Conservation (phyloP, 768 basidiomycete species). For the Amanita exitialis region DNA sequence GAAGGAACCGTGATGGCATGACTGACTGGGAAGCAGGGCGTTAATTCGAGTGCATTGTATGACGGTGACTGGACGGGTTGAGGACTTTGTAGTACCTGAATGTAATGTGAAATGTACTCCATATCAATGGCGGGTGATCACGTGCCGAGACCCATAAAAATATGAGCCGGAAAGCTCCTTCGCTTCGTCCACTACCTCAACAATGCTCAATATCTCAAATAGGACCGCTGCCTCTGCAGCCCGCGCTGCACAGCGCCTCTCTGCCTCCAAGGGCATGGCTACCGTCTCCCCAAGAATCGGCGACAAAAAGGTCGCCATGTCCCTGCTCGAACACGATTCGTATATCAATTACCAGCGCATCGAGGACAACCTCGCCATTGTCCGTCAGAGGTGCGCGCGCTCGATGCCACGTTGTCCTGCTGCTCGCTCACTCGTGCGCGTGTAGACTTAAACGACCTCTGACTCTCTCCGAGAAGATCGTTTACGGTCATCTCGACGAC, state of each 20-base stretch:
- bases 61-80: slow-evolving; percentile 23
- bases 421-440: neutral
- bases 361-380: slow-evolving; percentile 89
- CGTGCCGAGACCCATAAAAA: slow-evolving; percentile 30
- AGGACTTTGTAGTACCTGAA: neutral
- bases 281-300: slow-evolving; percentile 75
- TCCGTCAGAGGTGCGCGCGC: slow-evolving; percentile 63
- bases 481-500: slow-evolving; percentile 97
- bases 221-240: slow-evolving; percentile 44
- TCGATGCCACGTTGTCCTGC: neutral
- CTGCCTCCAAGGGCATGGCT: slow-evolving; percentile 56
- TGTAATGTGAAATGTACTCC: neutral
- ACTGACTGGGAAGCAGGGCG: slow-evolving; percentile 18
- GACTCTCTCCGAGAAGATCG: slow-evolving; percentile 92
- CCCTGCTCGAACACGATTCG: slow-evolving; percentile 68
- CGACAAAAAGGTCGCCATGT: slow-evolving; percentile 87
- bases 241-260: slow-evolving; percentile 40
- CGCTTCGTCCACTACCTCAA: slow-evolving; percentile 22
- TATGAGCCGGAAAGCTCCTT: slow-evolving; percentile 24
- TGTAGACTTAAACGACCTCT: slow-evolving; percentile 71
- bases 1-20: neutral
- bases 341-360: slow-evolving; percentile 96
- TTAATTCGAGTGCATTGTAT: slow-evolving; percentile 28
- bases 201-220: slow-evolving; percentile 55
- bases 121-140: slow-evolving; percentile 29